A percentile compares a stretch with the other conserved stretches of the same genome.
Conservation (phyloP, 2,329 filamentous ascomycete genomes). For the Pseudocercospora eumusae region DNA sequence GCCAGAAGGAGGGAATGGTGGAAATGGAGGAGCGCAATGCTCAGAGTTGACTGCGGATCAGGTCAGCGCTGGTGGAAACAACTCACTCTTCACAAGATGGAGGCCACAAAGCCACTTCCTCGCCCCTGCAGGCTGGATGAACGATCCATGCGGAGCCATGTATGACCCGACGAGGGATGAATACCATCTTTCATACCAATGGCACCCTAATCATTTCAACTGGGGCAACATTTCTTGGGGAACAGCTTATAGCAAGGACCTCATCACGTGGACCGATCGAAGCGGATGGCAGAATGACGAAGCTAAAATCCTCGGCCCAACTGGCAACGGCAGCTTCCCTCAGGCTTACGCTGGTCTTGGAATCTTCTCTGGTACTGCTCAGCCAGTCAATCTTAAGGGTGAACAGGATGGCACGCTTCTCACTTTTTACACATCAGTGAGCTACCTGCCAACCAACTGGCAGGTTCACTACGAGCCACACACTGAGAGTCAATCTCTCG, state of each 20-base stretch:
- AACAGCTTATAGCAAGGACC: slow-evolving; percentile 54
- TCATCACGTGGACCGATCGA: slow-evolving; percentile 48
- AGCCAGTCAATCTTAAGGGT: slow-evolving; percentile 52
- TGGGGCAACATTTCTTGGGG: slow-evolving; percentile 56
- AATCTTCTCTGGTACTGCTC: slow-evolving; percentile 55
- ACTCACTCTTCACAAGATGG: slow-evolving; percentile 54
- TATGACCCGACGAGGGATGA: slow-evolving; percentile 51
- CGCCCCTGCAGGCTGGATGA: slow-evolving; percentile 53
- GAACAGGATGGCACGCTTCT: slow-evolving; percentile 50
- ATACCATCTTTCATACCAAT: slow-evolving; percentile 59
- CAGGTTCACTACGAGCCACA: slow-evolving; percentile 46
- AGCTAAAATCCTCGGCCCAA: slow-evolving; percentile 44
- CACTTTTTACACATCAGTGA: slow-evolving; percentile 52
- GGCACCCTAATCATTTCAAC: slow-evolving; percentile 51
- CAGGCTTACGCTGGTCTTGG: slow-evolving; percentile 52
- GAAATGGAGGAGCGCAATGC: slow-evolving; percentile 19
- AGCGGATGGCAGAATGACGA: slow-evolving; percentile 50
- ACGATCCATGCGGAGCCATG: slow-evolving; percentile 54
- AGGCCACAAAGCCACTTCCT: slow-evolving; percentile 50
- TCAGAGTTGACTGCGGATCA: slow-evolving; percentile 36
- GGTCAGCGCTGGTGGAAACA: slow-evolving; percentile 46
- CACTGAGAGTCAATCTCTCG: slow-evolving; percentile 51
- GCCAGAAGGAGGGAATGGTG: background rate
- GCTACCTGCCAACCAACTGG: slow-evolving; percentile 50
- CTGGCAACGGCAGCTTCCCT: slow-evolving; percentile 40